phyloP scores from a whole-genome alignment of 371 early-diverging fungal species.

The Caulochytrium protostelioides region DNA sequence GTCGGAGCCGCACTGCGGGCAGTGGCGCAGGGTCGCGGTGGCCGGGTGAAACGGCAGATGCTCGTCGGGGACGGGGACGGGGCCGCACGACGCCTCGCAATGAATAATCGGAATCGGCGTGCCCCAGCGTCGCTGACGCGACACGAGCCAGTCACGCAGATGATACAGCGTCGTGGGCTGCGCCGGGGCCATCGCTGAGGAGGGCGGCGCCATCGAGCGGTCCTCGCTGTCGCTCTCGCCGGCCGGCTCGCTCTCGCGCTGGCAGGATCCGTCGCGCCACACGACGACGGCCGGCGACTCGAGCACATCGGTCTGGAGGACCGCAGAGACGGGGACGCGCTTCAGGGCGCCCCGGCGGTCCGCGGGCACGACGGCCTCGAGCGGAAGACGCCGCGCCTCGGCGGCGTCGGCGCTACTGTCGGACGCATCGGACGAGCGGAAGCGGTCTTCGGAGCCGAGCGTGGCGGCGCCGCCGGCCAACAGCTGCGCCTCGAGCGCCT shows the following conservation, averaged over 20 bases:
- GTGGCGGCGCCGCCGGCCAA: too few relatives aligned
- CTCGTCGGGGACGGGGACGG: neutral
- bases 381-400: too few relatives aligned
- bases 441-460: too few relatives aligned
- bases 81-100: constrained; percentile 19
- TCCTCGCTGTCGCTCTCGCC: constrained; percentile 2
- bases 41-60: neutral
- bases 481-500: constrained; percentile 53
- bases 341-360: too few relatives aligned
- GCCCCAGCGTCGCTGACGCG: constrained; percentile 98
- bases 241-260: too few relatives aligned
- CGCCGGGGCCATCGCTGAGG: neutral
- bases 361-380: constrained; percentile 10
- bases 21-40: too few relatives aligned
- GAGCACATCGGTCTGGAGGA: too few relatives aligned
- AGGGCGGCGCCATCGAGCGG: neutral
- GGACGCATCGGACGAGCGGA: too few relatives aligned
- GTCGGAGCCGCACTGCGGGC: too few relatives aligned
- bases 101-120: constrained; percentile 96
- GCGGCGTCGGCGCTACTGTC: constrained; percentile 16
- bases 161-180: constrained; percentile 28
- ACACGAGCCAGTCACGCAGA: constrained; percentile 91
- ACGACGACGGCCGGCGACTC: too few relatives aligned
- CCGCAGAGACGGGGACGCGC: too few relatives aligned
- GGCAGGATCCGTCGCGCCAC: too few relatives aligned